These are phyloP conservation scores for Chlorella sp. DNA, from an alignment of 139 green algal species.

Conservation along the genomic window DNA sequence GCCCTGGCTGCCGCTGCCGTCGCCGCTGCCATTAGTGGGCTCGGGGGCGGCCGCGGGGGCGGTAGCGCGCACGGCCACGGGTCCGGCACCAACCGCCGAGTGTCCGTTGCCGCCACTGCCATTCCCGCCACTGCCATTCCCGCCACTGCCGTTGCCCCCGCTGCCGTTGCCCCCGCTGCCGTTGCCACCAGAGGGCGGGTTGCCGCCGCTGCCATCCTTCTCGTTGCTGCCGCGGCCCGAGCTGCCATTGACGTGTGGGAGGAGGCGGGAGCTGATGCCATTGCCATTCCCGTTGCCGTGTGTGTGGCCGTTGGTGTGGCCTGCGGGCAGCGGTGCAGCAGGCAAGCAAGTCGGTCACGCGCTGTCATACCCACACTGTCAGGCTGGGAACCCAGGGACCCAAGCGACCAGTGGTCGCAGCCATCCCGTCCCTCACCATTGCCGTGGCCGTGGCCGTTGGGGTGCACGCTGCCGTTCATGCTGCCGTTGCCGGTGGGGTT, in stretches of 20 bases:
- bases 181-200: slow-evolving; percentile 10
- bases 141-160: slow-evolving; percentile 27
- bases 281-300: slow-evolving; percentile 17
- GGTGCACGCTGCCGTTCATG: slow-evolving; percentile 37
- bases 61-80: not conserved
- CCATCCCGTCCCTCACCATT: not conserved
- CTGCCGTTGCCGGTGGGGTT: slow-evolving; percentile 39
- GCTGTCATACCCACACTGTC: too few species aligned
- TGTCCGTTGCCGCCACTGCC: slow-evolving; percentile 32
- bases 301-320: slow-evolving; percentile 25
- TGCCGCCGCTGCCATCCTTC: slow-evolving; percentile 22
- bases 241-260: slow-evolving; percentile 24
- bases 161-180: slow-evolving; percentile 11
- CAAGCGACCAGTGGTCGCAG: not conserved
- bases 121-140: slow-evolving; percentile 17
- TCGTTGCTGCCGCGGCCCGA: slow-evolving; percentile 30
- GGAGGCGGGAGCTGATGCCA: not conserved
- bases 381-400: too few species aligned
- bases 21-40: slow-evolving; percentile 10
- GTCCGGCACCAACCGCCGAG: not conserved
- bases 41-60: not conserved
- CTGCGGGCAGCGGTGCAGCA: not conserved
- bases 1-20: slow-evolving; percentile 19
- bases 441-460: slow-evolving; percentile 1
- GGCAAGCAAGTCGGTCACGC: not conserved